Base-by-base conservation (phyloP, 305 asterid genomes). In the Ajuga reptans region DNA sequence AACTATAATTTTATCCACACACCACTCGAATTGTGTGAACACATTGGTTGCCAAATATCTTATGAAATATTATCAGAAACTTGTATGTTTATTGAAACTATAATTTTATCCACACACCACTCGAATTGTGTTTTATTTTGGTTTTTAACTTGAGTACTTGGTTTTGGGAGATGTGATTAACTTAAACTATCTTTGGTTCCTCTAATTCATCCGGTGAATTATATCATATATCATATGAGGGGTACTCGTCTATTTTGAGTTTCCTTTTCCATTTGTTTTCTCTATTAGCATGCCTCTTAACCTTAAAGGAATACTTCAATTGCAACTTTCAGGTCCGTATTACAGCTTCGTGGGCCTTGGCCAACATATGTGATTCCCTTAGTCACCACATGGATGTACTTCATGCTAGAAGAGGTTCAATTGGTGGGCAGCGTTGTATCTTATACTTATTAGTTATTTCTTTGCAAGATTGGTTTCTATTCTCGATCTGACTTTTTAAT, bases 341-440 rank as follows among this genome's bases (percentile, higher is more conserved):
- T 72, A 82, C 95, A 64, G 92, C 98, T 58, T 92, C 98, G 7
- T 92, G 98, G 98, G 95, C 98, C 75, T 80, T 90, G 67, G 98
- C 98, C 18, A 92, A 92, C 76, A 85, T 90, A 64, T 86, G 96
- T 77, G 95, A 87, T 80, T 85, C 97, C 67, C 85, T 92, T 72
- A 80, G 89, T 29, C 89, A 84, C 74, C 80, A 77, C 82, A 75
- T 83, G 73, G 81, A 83, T 76, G 77, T 72, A 75, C 81, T 77
- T 57, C 79, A 72, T 68, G 78, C 81, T 73, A 85, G 77, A 64
- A 82, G 61, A 27, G 82, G 83, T 81, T 77, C 72, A 61, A 73
- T 65, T 56, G 82, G 86, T 83, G 72, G 73, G 83, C 57, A 49
- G 17, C 52, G 62, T 63, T 78, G 69, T 62, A 63, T 61, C 54